These are phyloP conservation scores for Geotrichum reessii DNA, from an alignment of 1,139 yeast species.

Conservation along the genomic window DNA sequence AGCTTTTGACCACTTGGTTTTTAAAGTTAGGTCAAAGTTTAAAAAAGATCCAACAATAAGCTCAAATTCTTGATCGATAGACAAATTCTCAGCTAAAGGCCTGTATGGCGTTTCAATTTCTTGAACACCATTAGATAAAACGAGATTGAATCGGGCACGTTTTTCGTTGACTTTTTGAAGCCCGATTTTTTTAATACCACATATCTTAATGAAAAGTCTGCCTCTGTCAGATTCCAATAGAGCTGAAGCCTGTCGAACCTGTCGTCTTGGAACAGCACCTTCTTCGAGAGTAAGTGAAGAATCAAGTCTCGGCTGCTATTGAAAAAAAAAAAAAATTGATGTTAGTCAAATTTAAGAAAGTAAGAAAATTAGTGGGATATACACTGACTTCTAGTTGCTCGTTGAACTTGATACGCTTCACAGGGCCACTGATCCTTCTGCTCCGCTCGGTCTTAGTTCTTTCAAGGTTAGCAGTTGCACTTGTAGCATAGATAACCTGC, in stretches of 20 bases:
- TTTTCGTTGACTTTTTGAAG: constrained; percentile 51
- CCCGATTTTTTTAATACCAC: constrained; percentile 51
- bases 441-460: constrained; percentile 15
- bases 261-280: neutral
- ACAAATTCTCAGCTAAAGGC: constrained; percentile 41
- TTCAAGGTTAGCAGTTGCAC: constrained; percentile 13
- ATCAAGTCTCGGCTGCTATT: neutral
- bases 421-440: constrained; percentile 27
- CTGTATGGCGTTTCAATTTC: constrained; percentile 70
- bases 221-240: constrained; percentile 53
- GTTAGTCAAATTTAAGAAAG: neutral
- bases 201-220: constrained; percentile 61
- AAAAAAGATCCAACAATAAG: constrained; percentile 60
- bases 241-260: neutral
- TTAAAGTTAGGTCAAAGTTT: constrained; percentile 70
- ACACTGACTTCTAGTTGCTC: constrained; percentile 12
- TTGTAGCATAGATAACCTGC: constrained; percentile 34
- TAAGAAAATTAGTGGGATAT: neutral
- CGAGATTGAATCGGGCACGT: constrained; percentile 60
- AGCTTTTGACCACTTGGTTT: constrained; percentile 46
- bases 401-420: constrained; percentile 19
- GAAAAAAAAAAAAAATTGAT: neutral
- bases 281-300: neutral
- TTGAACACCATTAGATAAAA: constrained; percentile 86
- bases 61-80: constrained; percentile 79